Evolutionary conservation across 2,329 filamentous ascomycete species (phyloP), one percentile per base, ranked within the genome.

Genomic region (Aspergillus latus): DNA sequence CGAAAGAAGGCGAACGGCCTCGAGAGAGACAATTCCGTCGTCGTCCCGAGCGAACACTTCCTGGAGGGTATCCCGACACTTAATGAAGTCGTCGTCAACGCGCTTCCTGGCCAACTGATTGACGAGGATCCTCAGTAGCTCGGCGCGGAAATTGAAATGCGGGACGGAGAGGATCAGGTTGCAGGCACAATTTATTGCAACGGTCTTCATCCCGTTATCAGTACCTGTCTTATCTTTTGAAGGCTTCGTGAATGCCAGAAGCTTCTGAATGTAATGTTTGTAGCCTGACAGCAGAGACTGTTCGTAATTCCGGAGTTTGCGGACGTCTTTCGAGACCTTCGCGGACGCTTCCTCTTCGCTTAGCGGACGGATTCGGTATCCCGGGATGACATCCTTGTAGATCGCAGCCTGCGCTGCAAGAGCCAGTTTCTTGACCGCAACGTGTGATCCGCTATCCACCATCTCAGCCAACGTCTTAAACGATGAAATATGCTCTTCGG

Each of bases 381-480:
- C 94, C 0, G 94, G 94, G 57, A 99, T 97, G 46, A 97, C 84
- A 74, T 97, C 94, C 72, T 93, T 96, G 80, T 93, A 99, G 10
- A 97, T 86, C 0, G 92, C 84, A 71, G 94, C 82, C 74, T 97
- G 92, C 26, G 94, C 91, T 47, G 88, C 89, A 61, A 99, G 78
- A 5, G 89, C 87, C 59, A 99, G 81, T 74, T 96, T 96, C 76
- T 90, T 88, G 51, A 99, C 87, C 1, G 88, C 86, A 11, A 83
- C 73, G 60, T 92, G 73, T 4, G 72, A 64, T n/a, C 66, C 86
- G 11, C 80, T 80, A 54, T 86, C 80, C 21, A 88, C 87, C 63
- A 96, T 84, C 66, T 88, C 84, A 32, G 87, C 87, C 66, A 97
- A 78, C 4, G 84, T 83, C 72, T 90, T 92, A 78, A 97, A 88